Percentiles rank a stretch among this genome's conserved stretches.
Evolutionary conservation across 139 green algal genomes (phyloP).

Genomic region (Coelastrella sp.): DNA sequence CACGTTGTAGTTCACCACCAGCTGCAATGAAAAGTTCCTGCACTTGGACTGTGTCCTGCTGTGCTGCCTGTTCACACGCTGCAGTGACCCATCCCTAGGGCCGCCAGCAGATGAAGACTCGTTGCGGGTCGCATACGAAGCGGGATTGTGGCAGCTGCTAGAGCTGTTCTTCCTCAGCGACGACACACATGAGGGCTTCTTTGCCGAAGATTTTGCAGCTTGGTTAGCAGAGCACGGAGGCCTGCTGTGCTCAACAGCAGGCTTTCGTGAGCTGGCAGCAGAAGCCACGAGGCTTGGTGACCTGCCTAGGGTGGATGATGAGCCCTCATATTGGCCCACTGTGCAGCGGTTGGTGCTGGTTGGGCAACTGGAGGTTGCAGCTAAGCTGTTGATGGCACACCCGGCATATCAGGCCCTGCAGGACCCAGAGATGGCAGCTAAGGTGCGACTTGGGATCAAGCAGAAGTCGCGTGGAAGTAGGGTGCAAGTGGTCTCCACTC

Average conservation of each 20-base stretch:
- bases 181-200: constrained; percentile 50
- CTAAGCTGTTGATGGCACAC: constrained; percentile 72
- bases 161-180: constrained; percentile 59
- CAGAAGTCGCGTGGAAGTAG: too few relatives aligned
- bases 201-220: constrained; percentile 54
- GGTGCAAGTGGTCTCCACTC: too few relatives aligned
- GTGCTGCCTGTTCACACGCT: background rate
- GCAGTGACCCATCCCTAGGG: constrained; percentile 6
- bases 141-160: constrained; percentile 58
- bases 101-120: background rate
- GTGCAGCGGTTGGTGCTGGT: constrained; percentile 63
- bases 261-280: background rate
- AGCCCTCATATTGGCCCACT: constrained; percentile 53
- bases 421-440: constrained; percentile 28
- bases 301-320: constrained; percentile 42
- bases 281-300: constrained; percentile 6
- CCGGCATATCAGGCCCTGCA: constrained; percentile 50
- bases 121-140: constrained; percentile 45
- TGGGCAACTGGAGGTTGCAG: constrained; percentile 67
- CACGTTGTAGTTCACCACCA: too few relatives aligned
- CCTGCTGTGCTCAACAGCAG: constrained; percentile 1
- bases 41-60: background rate
- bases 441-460: too few relatives aligned
- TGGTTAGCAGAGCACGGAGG: constrained; percentile 47
- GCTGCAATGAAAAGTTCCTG: background rate